Conservation (phyloP, 1,284 basidiomycete species). For the Rhodotorula mucilaginosa region DNA sequence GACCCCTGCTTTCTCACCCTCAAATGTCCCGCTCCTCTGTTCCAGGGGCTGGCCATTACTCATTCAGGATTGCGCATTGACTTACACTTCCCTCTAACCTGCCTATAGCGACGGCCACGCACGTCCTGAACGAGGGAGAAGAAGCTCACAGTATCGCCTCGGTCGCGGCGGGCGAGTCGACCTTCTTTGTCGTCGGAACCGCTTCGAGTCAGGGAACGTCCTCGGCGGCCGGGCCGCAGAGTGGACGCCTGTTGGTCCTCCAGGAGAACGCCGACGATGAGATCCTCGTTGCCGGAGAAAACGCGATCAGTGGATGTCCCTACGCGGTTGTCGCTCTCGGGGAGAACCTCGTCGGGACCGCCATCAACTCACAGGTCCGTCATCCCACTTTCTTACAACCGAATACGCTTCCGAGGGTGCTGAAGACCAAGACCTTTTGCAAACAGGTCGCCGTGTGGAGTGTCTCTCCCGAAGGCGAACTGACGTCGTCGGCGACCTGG, state of each 20-base stretch:
- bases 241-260: slow-evolving; percentile 33
- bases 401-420: neutral
- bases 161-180: neutral
- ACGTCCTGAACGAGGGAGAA: neutral
- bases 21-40: neutral
- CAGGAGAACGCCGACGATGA: neutral
- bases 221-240: slow-evolving; percentile 23
- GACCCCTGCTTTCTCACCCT: neutral
- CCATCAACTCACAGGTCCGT: slow-evolving; percentile 41
- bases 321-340: slow-evolving; percentile 34
- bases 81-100: no score
- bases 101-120: neutral
- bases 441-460: slow-evolving; percentile 2
- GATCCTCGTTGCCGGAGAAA: neutral
- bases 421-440: no score
- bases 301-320: slow-evolving; percentile 34
- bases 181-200: slow-evolving; percentile 37
- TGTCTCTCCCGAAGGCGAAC: neutral
- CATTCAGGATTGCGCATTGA: no score
- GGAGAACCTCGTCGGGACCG: slow-evolving; percentile 32
- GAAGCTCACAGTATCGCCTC: slow-evolving; percentile 3
- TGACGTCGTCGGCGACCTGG: slow-evolving; percentile 39
- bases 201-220: slow-evolving; percentile 11
- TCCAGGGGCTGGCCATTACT: no score
- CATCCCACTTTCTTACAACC: neutral